Conservation (phyloP, 139 green algal genomes). For the Zygnema cylindricum region DNA sequence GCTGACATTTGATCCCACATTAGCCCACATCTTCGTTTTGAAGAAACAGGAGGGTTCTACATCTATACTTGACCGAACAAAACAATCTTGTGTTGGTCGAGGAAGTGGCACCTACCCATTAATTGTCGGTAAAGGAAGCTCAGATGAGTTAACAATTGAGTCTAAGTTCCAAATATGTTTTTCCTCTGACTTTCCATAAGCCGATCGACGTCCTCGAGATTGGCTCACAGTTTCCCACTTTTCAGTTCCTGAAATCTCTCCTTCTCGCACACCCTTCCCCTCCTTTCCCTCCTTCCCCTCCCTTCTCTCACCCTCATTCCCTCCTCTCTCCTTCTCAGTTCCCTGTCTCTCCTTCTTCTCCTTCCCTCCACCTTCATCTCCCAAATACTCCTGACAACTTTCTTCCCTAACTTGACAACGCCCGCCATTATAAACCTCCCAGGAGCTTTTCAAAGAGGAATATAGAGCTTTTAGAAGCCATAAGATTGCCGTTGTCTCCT, state of each 20-base stretch:
- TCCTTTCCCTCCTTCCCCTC: not conserved
- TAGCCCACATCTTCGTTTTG: no score
- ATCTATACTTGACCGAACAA: no score
- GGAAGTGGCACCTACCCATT: not conserved
- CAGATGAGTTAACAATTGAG: not conserved
- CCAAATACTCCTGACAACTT: no score
- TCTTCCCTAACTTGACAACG: not conserved
- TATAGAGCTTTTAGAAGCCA: not conserved
- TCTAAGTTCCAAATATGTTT: not conserved
- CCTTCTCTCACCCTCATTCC: not conserved
- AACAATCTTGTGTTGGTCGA: no score
- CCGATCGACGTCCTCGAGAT: not conserved
- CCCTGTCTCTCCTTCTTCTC: not conserved
- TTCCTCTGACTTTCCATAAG: no score
- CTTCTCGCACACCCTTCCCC: not conserved
- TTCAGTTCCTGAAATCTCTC: no score
- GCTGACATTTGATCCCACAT: no score
- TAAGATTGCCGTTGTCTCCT: not conserved
- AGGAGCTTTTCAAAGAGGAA: not conserved
- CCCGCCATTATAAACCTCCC: not conserved
- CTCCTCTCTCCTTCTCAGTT: no score
- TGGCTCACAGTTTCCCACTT: not conserved
- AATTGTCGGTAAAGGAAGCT: not conserved
- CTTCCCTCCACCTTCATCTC: not conserved
- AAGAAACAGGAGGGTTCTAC: no score